phyloP scores from a whole-genome alignment of 2,329 filamentous ascomycete genomes.

The Dactylella cylindrospora region DNA sequence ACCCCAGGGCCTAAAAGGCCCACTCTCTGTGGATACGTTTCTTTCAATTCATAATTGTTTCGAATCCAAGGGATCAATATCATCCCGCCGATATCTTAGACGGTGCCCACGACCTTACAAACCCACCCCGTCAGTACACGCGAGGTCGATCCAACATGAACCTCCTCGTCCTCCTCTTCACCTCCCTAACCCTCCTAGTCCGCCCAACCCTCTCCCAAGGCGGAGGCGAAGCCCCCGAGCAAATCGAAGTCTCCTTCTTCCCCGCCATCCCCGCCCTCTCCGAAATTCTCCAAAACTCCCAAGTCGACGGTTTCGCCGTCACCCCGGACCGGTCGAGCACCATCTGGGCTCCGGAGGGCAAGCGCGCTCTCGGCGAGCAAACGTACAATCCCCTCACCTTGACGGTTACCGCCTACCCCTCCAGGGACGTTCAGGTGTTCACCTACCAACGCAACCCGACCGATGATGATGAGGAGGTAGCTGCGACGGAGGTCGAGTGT shows the following conservation, averaged over 20 bases:
- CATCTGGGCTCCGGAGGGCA: too few relatives aligned
- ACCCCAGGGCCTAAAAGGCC: too few relatives aligned
- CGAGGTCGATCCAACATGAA: slow-evolving; percentile 14
- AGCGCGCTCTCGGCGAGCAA: slow-evolving; percentile 21
- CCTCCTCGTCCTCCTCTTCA: slow-evolving; percentile 2
- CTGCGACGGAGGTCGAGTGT: slow-evolving; percentile 21
- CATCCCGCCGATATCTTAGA: too few relatives aligned
- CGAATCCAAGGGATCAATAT: too few relatives aligned
- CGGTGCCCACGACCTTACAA: too few relatives aligned
- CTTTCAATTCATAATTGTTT: too few relatives aligned
- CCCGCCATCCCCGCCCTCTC: slow-evolving; percentile 28
- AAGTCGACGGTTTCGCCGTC: too few relatives aligned
- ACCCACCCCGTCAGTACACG: too few relatives aligned
- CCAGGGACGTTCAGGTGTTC: slow-evolving; percentile 10
- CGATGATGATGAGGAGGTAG: too few relatives aligned
- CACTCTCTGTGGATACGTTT: too few relatives aligned
- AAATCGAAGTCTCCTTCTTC: slow-evolving; percentile 26
- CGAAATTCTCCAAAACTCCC: slow-evolving; percentile 10
- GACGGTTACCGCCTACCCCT: slow-evolving; percentile 15
- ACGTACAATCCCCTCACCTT: neutral
- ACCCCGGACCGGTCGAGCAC: too few relatives aligned
- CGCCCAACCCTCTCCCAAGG: neutral
- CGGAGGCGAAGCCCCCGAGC: too few relatives aligned
- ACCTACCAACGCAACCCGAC: slow-evolving; percentile 16
- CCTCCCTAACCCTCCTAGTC: neutral